A percentile compares a stretch with the other conserved stretches of the same genome.
phyloP scores from a whole-genome alignment of 129 eudicot genomes.

The Daucus carota region DH1_v3.0 NC_030384.2:30566501-30567000 shows the following conservation, averaged over 20 bases:
- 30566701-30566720: background rate
- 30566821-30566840: too few species aligned
- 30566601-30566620: background rate
- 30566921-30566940: background rate
- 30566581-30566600: background rate
- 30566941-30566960: background rate
- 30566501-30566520: background rate
- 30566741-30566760: background rate
- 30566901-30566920: background rate
- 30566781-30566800: background rate
- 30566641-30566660: background rate
- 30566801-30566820: too few species aligned
- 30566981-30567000: too few species aligned
- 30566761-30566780: too few species aligned
- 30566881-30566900: background rate
- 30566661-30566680: background rate
- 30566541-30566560: background rate
- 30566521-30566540: background rate
- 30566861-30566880: too few species aligned
- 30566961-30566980: too few species aligned
- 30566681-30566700: background rate
- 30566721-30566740: background rate
- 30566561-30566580: background rate
- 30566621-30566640: background rate
- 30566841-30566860: too few species aligned